These are phyloP conservation scores for Pulveroboletus sp. DNA, from an alignment of 768 basidiomycete species.

Conservation along the genomic window DNA sequence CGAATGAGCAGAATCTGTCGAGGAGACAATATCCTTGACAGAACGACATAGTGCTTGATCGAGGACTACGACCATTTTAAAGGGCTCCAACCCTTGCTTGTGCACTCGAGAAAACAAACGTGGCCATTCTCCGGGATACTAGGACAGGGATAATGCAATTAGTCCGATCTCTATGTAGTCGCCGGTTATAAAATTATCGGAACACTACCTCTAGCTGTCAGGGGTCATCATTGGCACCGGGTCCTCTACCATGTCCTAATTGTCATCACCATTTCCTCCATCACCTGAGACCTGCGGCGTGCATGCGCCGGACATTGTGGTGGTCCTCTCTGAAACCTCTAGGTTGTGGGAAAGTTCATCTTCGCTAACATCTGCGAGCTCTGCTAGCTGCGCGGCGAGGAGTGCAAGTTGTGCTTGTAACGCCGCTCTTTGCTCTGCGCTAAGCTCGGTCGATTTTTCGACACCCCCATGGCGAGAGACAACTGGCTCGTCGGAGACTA, in stretches of 20 bases:
- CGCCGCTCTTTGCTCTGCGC: constrained; percentile 55
- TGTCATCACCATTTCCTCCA: constrained; percentile 15
- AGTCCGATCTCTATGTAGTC: background rate
- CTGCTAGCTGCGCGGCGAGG: constrained; percentile 68
- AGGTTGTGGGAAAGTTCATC: constrained; percentile 29
- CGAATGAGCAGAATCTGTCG: background rate
- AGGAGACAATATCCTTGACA: background rate
- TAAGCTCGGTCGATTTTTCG: constrained; percentile 24
- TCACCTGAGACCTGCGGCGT: constrained; percentile 1
- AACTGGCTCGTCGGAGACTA: background rate
- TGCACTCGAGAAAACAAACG: no score
- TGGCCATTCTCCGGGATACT: background rate
- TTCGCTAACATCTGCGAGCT: constrained; percentile 50
- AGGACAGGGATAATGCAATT: background rate
- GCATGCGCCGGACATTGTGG: background rate
- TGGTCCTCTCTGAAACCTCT: constrained; percentile 9
- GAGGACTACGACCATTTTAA: no score
- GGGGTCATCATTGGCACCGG: constrained; percentile 19
- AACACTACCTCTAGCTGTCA: constrained; percentile 9
- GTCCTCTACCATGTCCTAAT: constrained; percentile 30
- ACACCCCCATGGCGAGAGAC: constrained; percentile 4
- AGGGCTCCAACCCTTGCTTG: no score
- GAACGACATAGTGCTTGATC: no score
- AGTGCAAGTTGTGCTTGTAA: constrained; percentile 73
- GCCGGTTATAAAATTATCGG: background rate